Evolutionary conservation across 257 asterid species (phyloP), one percentile per base, ranked within the genome.

Genomic region (Petrea volubilis): DNA sequence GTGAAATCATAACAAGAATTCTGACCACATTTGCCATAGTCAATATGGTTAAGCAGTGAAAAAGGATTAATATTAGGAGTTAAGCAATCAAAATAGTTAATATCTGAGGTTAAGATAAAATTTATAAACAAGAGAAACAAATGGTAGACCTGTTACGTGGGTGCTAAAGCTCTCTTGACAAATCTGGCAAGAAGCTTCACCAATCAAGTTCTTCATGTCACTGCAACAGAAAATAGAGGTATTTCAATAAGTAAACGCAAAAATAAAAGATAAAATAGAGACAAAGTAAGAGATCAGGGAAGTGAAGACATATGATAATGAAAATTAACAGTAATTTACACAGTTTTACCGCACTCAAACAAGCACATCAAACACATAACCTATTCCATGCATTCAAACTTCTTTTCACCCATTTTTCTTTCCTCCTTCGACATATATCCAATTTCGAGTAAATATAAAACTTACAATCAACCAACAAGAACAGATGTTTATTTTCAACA

Each of bases 91-190:
- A 8, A 38, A 3, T 3, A 38, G 43, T 38, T 38, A 7, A 38
- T 4, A 38, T 3, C 6, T 5, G 4, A 2, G 43, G 1, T 38
- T 38, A 2, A 38, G 9, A 7, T 12, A 38, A 38, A 12, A 14
- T 53, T 64, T 14, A 67, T 50, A 13, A 46, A 60, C 58, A 36
- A 29, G 60, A 51, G 14, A 43, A 47, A 31, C 21, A 38, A 38
- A 49, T 12, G 31, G 70, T 36, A 46, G 36, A 85, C 91, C 87
- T 38, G 91, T 90, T 40, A 90, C 81, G 25, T 81, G 83, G 76
- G 95, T 94, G 87, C 97, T 94, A 79, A 85, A 94, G 87, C 89
- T 89, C 83, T 94, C 98, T 78, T 89, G 90, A 75, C 98, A 94
- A 41, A 94, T 94, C 76, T 83, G 51, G 62, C 97, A 94, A 1